Percentiles rank a stretch among this genome's conserved stretches.
These are phyloP conservation scores for Grosmannia penicillata DNA, from an alignment of 2,329 filamentous ascomycete genomes.

Conservation along the genomic window DNA sequence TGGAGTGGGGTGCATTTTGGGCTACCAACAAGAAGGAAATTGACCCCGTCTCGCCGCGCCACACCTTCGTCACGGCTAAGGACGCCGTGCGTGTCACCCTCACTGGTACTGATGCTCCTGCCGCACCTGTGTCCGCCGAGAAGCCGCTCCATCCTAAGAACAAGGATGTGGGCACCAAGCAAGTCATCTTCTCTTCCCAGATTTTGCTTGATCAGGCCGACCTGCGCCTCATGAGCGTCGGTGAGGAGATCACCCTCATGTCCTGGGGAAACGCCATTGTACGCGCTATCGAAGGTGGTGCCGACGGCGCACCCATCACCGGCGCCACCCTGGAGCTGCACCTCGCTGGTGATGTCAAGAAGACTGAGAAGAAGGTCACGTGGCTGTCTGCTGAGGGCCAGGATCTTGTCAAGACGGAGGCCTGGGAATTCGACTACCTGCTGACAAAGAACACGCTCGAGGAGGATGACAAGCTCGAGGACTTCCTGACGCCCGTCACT, in stretches of 20 bases:
- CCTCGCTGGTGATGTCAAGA: conserved; percentile 83
- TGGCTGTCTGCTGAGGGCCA: conserved; percentile 71
- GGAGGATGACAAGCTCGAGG: conserved; percentile 73
- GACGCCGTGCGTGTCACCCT: conserved; percentile 58
- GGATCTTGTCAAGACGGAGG: conserved; percentile 64
- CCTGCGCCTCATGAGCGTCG: conserved; percentile 62
- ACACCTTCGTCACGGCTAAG: conserved; percentile 58
- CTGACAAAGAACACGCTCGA: conserved; percentile 91
- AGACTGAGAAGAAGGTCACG: conserved; percentile 91
- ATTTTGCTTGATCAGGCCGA: conserved; percentile 80
- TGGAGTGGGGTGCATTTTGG: conserved; percentile 71
- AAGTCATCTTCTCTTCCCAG: conserved; percentile 61
- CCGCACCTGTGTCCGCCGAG: conserved; percentile 50
- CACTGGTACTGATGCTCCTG: conserved; percentile 51
- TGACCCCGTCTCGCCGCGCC: conserved; percentile 59
- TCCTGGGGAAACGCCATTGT: conserved; percentile 88
- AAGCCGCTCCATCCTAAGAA: conserved; percentile 88
- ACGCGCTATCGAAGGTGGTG: conserved; percentile 42
- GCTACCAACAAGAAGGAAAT: conserved; percentile 69
- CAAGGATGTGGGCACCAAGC: conserved; percentile 68
- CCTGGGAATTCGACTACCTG: conserved; percentile 91
- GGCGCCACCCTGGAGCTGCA: conserved; percentile 72
- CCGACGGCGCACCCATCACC: conserved; percentile 43
- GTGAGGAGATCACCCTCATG: conserved; percentile 93
- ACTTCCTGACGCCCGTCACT: conserved; percentile 65